Evolutionary conservation across 805 yeast species (phyloP), one percentile per base, ranked within the genome.

Genomic region (Cyberlindnera subsufficiens): DNA sequence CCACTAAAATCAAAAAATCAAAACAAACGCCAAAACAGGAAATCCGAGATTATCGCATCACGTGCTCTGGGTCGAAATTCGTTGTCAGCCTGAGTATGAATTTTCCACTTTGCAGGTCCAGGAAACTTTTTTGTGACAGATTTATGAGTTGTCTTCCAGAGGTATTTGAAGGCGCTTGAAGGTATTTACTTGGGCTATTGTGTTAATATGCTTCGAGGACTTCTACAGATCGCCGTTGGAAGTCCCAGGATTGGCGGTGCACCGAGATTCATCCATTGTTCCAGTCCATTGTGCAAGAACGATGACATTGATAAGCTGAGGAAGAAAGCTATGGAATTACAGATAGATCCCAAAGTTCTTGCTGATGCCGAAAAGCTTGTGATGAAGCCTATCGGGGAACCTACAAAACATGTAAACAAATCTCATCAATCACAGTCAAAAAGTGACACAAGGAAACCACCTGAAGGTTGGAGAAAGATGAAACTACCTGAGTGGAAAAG

Each of bases 401-500:
- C 27, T 22, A 22, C 27, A 22, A 22, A 22, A 22, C 8, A 9
- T 9, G 27, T 9, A 22, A 22, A 10, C 11, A 9, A 22, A 22
- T 40, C 13, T 51, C 54, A 1, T 43, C 47, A 27, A 44, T 59
- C n/a, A 22, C 27, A 22, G 27, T 5, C 13, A 15, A 15, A 5
- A 19, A 33, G 68, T 71, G 31, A 37, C 6, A 11, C 32, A 29
- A 30, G 40, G 13, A 30, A 37, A 19, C 36, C 40, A 4, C 83
- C 83, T 2, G 50, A 51, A 32, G 61, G 62, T 43, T 77, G 78
- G 84, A 62, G 75, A 41, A 56, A 54, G 36, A 58, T 56, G 42
- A 53, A 48, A 44, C 64, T 67, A n/a, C 83, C 86, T 1, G 77
- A 72, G 30, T 90, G 96, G 93, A 66, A 75, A 51, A 74, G 80